phyloP scores from a whole-genome alignment of 2,329 filamentous ascomycete genomes.

The Venturiaceae sp. region DNA sequence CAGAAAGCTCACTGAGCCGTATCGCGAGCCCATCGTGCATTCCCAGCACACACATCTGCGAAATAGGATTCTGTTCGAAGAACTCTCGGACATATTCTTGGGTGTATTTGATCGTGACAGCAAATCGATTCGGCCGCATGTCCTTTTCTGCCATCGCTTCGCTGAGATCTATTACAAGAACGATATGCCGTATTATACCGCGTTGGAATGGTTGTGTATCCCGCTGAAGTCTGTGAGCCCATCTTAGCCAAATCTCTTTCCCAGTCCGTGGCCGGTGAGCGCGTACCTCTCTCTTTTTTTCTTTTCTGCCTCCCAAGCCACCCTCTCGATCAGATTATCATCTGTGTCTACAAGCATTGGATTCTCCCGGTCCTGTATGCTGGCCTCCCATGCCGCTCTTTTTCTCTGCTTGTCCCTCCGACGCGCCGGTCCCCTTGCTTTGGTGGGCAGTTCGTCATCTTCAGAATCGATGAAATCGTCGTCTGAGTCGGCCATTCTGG shows the following conservation, averaged over 20 bases:
- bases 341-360: conserved; percentile 57
- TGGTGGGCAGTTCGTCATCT: conserved; percentile 37
- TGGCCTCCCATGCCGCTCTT: conserved; percentile 13
- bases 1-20: conserved; percentile 78
- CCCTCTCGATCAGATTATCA: conserved; percentile 57
- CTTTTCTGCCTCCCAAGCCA: conserved; percentile 69
- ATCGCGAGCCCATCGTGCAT: conserved; percentile 89
- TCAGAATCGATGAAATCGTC: conserved; percentile 61
- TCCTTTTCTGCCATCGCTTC: conserved; percentile 95
- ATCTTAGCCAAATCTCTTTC: background rate
- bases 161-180: conserved; percentile 85
- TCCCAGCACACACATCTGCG: conserved; percentile 82
- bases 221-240: conserved; percentile 59
- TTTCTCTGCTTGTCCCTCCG: conserved; percentile 38
- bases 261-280: background rate
- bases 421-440: conserved; percentile 23
- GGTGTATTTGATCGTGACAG: conserved; percentile 72
- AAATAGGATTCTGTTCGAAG: conserved; percentile 98
- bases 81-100: conserved; percentile 86
- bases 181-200: conserved; percentile 93
- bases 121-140: conserved; percentile 76
- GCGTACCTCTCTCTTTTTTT: conserved; percentile 64
- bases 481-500: conserved; percentile 62
- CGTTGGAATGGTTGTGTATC: conserved; percentile 94
- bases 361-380: conserved; percentile 2